Conservation (phyloP, 2,329 filamentous ascomycete genomes). For the Fusarium sp. region DNA sequence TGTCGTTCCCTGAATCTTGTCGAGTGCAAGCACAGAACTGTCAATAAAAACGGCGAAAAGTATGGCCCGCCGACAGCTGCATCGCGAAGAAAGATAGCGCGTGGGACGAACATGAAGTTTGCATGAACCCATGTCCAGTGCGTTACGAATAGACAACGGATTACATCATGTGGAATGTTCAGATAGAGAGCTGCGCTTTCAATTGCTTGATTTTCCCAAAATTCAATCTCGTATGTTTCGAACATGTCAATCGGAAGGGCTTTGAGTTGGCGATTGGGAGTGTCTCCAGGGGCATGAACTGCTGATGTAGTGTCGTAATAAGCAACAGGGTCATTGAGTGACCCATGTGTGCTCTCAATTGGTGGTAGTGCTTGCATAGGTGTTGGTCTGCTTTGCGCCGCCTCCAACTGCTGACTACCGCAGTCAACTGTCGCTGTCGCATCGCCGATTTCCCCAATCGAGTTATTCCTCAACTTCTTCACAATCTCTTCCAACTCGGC, state of each 20-base stretch:
- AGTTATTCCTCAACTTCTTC: background rate
- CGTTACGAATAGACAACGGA: background rate
- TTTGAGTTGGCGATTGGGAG: background rate
- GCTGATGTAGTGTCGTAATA: slow-evolving; percentile 4
- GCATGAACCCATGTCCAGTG: slow-evolving; percentile 13
- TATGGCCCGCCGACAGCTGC: background rate
- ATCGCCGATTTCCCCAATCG: accelerated
- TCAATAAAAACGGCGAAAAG: background rate
- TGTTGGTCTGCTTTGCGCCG: too few relatives aligned
- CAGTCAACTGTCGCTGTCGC: too few relatives aligned
- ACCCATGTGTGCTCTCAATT: background rate
- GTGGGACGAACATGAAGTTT: slow-evolving; percentile 3
- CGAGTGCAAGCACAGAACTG: background rate
- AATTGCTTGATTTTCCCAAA: background rate
- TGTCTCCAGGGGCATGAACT: background rate
- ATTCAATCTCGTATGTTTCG: background rate
- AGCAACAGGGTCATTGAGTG: background rate
- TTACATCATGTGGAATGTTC: background rate
- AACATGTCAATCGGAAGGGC: background rate
- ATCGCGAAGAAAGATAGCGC: background rate
- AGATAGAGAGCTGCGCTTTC: slow-evolving; percentile 1
- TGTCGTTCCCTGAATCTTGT: background rate
- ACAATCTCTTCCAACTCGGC: background rate
- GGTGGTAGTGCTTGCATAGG: background rate
- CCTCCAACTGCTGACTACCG: too few relatives aligned